phyloP scores from a whole-genome alignment of 768 basidiomycete species.

The Hericium rajendrae region DNA sequence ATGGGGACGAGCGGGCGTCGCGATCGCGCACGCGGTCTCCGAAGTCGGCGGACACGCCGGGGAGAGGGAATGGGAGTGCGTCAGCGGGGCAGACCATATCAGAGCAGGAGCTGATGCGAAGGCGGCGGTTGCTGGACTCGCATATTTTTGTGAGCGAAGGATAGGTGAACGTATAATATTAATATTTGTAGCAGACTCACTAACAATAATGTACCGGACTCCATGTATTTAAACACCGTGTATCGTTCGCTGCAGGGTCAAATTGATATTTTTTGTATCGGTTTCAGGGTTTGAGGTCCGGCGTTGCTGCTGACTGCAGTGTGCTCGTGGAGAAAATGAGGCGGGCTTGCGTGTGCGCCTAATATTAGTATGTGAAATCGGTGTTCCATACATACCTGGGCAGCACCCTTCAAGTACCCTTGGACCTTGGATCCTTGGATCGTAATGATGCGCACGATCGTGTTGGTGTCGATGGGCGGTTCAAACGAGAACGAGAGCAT shows the following conservation, averaged over 20 bases:
- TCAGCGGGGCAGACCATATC: slow-evolving; percentile 59
- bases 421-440: too few relatives aligned
- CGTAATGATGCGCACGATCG: too few relatives aligned
- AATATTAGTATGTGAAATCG: too few relatives aligned
- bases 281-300: too few relatives aligned
- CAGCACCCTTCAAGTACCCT: too few relatives aligned
- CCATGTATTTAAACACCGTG: too few relatives aligned
- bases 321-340: too few relatives aligned
- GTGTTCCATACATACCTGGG: too few relatives aligned
- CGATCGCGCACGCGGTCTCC: slow-evolving; percentile 2
- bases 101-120: slow-evolving; percentile 71
- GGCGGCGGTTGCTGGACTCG: slow-evolving; percentile 67
- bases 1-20: background rate
- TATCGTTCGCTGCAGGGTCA: background rate
- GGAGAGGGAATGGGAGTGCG: slow-evolving; percentile 1
- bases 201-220: background rate
- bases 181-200: background rate
- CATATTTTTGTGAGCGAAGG: slow-evolving; percentile 40
- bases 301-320: too few relatives aligned
- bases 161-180: background rate
- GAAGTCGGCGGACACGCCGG: slow-evolving; percentile 3
- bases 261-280: background rate
- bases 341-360: too few relatives aligned
- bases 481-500: too few relatives aligned
- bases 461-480: too few relatives aligned